Base-by-base conservation (phyloP, 768 basidiomycete genomes). In the Boletus rufocinnamomeus region DNA sequence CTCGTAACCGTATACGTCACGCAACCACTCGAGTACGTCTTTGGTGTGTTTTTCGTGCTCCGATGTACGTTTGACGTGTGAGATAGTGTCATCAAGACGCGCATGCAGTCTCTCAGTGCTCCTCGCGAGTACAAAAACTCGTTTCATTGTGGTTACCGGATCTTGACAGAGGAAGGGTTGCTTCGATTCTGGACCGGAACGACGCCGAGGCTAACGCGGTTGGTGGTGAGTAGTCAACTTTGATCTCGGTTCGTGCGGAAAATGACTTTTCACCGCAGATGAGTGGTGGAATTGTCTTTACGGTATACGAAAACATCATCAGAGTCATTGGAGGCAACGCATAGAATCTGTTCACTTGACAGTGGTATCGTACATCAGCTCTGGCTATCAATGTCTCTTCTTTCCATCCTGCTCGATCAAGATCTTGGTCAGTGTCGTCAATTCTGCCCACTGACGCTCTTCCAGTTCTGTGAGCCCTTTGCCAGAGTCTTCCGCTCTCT, bases 111-210 rank as follows among this genome's bases (percentile, higher is more conserved):
- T 6, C 80, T 99, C 11, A 82, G 84, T 56, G 97, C 96, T 1
- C 80, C 84, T 11, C 75, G 79, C 25, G 88, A 94, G 59, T 99
- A 98, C 71, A 85, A 87, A 38, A 98, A 99, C 68, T 88, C 95
- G 3, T 91, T 98, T 77, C 95, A 98, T 66, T 98, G 96, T 65
- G 95, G 87, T 6, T 96, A 97, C 68, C 83, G 95, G 47, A 95
- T 98, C 69, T 86, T 93, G 62, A 93, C 88, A 0, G 96, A 98
- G 72, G 95, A 98, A 68, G 97, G 97, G 3, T 63, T 97, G 8
- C 66, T 85, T n/a, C 82, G 89, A 50, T 97, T 99, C 74, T 99
- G 97, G 97, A 91, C 90, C 4, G 97, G 97, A 3, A 94, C 96
- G 8, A 96, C 95, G 5, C 97, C 97, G 0, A 78, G 96, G 59